Conservation (phyloP, 352 stramenopile species). For the Thraustochytrium striatum region DNA sequence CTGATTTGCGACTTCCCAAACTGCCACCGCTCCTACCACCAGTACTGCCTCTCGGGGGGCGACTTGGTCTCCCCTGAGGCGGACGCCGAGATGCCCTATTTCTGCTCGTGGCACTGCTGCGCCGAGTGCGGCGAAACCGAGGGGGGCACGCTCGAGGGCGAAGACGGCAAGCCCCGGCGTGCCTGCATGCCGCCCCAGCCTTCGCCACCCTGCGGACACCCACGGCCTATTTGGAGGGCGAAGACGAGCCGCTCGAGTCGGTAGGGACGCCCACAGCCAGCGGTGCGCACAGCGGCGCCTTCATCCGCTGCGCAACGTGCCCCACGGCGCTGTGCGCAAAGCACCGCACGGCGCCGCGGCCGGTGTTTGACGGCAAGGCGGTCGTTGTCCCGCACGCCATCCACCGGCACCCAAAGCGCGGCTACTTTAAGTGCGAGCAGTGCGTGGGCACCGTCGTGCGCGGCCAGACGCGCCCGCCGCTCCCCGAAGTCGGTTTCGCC, state of each 20-base stretch:
- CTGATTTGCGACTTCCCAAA: conserved; percentile 37
- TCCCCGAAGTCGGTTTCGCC: background rate
- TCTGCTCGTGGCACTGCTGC: background rate
- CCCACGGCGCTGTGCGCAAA: conserved; percentile 24
- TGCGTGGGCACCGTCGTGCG: background rate
- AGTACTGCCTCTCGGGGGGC: background rate
- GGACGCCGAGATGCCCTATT: background rate
- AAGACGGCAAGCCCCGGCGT: too few relatives aligned
- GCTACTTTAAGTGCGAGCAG: conserved; percentile 39
- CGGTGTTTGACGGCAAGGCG: conserved; percentile 9
- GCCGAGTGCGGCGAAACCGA: conserved; percentile 6
- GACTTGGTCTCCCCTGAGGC: background rate
- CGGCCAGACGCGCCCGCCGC: background rate
- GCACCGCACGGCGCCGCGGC: background rate
- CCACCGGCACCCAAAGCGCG: background rate
- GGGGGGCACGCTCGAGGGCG: too few relatives aligned
- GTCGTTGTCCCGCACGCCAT: background rate
- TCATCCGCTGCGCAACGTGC: conserved; percentile 27
- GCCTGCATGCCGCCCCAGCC: too few relatives aligned
- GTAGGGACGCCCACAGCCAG: too few relatives aligned
- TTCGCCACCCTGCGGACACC: too few relatives aligned
- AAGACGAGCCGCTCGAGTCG: too few relatives aligned
- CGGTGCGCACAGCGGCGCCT: background rate
- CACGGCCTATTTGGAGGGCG: too few relatives aligned
- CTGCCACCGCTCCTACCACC: conserved; percentile 34